These are phyloP conservation scores for Puccinia coronata DNA, from an alignment of 1,284 basidiomycete genomes.

Conservation along the genomic window DNA sequence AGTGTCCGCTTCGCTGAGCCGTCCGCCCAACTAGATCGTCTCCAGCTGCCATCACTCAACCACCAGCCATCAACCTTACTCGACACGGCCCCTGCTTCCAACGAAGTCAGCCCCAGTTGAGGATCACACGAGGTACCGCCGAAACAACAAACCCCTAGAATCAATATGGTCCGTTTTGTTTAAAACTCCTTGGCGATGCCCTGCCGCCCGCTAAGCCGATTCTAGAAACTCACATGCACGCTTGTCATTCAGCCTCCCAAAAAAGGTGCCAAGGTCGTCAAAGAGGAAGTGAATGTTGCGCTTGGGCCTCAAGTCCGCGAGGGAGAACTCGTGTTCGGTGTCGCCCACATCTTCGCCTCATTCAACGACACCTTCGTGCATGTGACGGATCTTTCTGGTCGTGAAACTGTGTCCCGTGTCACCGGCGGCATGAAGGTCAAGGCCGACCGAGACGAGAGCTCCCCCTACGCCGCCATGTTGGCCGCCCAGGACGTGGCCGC, in stretches of 20 bases:
- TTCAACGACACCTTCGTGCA: conserved; percentile 99
- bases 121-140: background rate
- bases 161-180: conserved; percentile 2
- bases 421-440: conserved; percentile 99
- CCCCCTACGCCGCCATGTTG: conserved; percentile 98
- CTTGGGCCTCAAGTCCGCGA: conserved; percentile 93
- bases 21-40: no score
- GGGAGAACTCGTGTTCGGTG: conserved; percentile 85
- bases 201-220: background rate
- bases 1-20: no score
- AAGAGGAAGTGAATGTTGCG: conserved; percentile 74
- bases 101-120: conserved; percentile 50
- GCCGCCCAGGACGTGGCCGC: conserved; percentile 95
- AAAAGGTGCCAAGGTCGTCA: conserved; percentile 61
- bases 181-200: background rate
- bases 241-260: conserved; percentile 38
- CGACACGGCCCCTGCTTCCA: conserved; percentile 50
- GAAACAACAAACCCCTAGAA: background rate
- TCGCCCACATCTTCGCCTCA: conserved; percentile 88
- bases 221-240: background rate
- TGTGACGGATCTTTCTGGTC: conserved; percentile 96
- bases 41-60: background rate
- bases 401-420: conserved; percentile 97
- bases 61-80: background rate
- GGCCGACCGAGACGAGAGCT: conserved; percentile 99